phyloP scores from a whole-genome alignment of 2,329 filamentous ascomycete species.

The Fusarium luffae region DNA sequence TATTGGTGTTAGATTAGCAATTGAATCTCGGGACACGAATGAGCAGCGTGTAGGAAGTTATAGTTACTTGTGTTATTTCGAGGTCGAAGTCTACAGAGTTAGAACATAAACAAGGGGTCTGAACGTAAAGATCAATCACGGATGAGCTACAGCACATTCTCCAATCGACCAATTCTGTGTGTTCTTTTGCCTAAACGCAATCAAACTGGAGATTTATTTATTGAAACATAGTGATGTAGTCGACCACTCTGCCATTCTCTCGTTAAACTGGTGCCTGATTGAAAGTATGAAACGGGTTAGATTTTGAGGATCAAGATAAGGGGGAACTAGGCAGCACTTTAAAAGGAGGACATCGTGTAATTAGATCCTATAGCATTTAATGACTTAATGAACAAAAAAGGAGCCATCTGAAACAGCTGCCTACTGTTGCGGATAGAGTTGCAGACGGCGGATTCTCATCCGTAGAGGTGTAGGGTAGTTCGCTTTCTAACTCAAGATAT shows the following conservation, averaged over 20 bases:
- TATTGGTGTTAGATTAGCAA: accelerated
- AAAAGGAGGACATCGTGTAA: no score
- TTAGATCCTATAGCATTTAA: accelerated
- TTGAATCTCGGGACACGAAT: no score
- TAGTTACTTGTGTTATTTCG: no score
- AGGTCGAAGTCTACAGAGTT: no score
- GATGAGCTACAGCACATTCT: no score
- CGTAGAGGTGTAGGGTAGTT: neutral
- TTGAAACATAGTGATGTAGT: neutral
- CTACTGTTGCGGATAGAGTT: neutral
- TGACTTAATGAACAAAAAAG: neutral
- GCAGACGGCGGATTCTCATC: no score
- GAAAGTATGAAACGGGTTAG: no score
- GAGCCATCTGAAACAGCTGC: constrained; percentile 1
- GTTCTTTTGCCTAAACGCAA: neutral
- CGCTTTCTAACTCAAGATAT: neutral
- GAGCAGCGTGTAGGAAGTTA: no score
- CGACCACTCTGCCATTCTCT: neutral
- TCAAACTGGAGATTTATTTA: neutral
- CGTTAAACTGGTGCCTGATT: constrained; percentile 1
- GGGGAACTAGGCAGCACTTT: constrained; percentile 19
- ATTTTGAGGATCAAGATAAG: neutral
- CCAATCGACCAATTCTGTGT: no score
- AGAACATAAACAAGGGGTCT: no score
- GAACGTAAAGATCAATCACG: neutral